These are phyloP conservation scores for Arthrobotrys megalospora DNA, from an alignment of 2,329 filamentous ascomycete species.

Conservation along the genomic window DNA sequence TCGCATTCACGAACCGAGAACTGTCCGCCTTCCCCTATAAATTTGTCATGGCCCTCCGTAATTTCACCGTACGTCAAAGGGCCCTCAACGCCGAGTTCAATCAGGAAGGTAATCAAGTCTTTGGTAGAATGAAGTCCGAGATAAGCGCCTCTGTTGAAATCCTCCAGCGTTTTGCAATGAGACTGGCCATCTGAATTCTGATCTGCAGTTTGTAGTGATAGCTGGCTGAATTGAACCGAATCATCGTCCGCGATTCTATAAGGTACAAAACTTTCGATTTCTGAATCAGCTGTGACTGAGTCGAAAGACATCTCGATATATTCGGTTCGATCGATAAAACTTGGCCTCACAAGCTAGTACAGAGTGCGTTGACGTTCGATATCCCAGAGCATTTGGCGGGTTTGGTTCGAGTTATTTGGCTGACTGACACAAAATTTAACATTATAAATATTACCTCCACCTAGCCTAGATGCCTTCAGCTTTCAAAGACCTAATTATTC, in stretches of 20 bases:
- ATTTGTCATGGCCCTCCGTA: neutral
- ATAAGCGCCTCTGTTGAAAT: slow-evolving; percentile 22
- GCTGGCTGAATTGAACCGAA: neutral
- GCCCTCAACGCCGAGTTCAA: neutral
- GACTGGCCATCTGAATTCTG: neutral
- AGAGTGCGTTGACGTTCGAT: too few relatives aligned
- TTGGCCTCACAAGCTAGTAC: too few relatives aligned
- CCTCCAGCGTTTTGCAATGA: slow-evolving; percentile 2
- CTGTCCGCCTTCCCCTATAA: slow-evolving; percentile 19
- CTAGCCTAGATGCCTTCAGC: too few relatives aligned
- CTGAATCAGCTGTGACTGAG: neutral
- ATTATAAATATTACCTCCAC: too few relatives aligned
- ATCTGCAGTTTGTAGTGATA: neutral
- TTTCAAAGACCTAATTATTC: too few relatives aligned
- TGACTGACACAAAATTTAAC: too few relatives aligned
- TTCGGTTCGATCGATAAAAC: too few relatives aligned
- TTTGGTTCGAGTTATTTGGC: too few relatives aligned
- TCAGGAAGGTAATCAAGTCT: neutral
- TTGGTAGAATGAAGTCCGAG: slow-evolving; percentile 16
- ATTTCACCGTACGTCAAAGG: neutral
- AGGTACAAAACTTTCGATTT: neutral
- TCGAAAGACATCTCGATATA: too few relatives aligned
- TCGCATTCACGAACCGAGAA: slow-evolving; percentile 15
- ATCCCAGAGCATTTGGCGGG: too few relatives aligned
- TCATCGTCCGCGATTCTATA: neutral